Evolutionary conservation across 2,329 filamentous ascomycete species (phyloP).

Genomic region (Fusarium clavum): DNA sequence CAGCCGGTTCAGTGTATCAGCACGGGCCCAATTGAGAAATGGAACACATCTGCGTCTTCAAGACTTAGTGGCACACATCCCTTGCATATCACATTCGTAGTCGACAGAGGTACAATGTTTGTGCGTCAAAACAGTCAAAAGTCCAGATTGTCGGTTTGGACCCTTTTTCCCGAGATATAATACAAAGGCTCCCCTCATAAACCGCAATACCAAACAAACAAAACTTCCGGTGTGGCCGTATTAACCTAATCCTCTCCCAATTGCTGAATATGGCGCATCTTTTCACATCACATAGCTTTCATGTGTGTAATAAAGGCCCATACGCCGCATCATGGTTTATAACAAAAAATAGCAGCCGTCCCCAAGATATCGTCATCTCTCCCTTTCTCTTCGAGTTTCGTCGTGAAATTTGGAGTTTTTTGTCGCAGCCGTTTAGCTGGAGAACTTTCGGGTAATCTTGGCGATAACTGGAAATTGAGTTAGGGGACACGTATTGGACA

Average conservation of each 20-base stretch:
- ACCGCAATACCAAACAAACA: slow-evolving; percentile 45
- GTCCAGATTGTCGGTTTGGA: slow-evolving; percentile 43
- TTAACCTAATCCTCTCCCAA: slow-evolving; percentile 34
- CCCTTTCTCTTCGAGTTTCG: slow-evolving; percentile 12
- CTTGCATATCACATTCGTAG: neutral
- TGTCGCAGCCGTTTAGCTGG: slow-evolving; percentile 59
- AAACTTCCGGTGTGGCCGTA: slow-evolving; percentile 45
- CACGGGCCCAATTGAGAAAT: neutral
- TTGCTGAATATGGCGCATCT: slow-evolving; percentile 39
- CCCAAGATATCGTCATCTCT: slow-evolving; percentile 10
- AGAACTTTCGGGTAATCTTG: slow-evolving; percentile 92
- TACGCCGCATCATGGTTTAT: slow-evolving; percentile 36
- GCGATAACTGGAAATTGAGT: slow-evolving; percentile 78
- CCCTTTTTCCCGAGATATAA: slow-evolving; percentile 48
- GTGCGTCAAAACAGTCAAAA: slow-evolving; percentile 42
- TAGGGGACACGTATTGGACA: slow-evolving; percentile 30
- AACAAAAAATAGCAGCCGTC: slow-evolving; percentile 32
- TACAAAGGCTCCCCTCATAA: slow-evolving; percentile 49
- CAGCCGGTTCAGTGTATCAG: neutral
- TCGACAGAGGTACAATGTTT: neutral
- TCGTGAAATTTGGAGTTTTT: slow-evolving; percentile 3
- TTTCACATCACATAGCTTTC: slow-evolving; percentile 35
- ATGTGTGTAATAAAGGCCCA: slow-evolving; percentile 22
- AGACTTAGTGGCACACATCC: neutral
- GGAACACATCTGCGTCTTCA: neutral